Base-by-base conservation (phyloP, 2,329 filamentous ascomycete species). In the Trichoderma polysporum region DNA sequence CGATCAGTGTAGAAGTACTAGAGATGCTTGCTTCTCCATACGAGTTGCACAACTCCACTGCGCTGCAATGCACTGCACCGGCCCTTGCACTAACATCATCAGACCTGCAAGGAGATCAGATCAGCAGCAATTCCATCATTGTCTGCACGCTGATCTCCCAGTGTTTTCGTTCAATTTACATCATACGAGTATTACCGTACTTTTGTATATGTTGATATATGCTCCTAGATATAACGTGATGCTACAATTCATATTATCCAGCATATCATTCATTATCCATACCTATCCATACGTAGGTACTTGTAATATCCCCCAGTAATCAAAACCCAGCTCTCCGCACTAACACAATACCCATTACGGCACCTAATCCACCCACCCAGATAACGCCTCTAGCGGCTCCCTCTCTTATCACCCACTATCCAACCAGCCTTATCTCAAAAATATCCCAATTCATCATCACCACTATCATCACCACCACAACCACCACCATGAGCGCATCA, bases 331-430 rank as follows among this genome's bases (percentile, higher is more conserved):
- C 35, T 45, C 37, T 19, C 19, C 41, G 25, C 57, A 49, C 58
- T 61, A 61, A 49, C 22, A 27, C 8, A 50, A 35, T 22, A 4
- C 41, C 57, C 41, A 61, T 47, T 61, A 50, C 41, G 56, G 53
- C 54, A 58, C 54, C 37, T 41, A 59, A 59, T 37, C 31, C 47
- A 52, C 45, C 41, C 17, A 19, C 19, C 33, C 45, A 50, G 25
- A 25, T 25, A 27, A 25, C 47, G 7, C 25, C 15, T 17, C 39
- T 19, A 41, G 13, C 17, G 7, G n/a, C 15, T 15, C 27, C 22
- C 29, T 35, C 58, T 33, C 58, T 62, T 62, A 62, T 62, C 59
- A 39, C 7, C 29, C 41, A 22, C 39, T 35, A 59, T 47, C 27
- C 39, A 56, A 25, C 10, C 31, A 56, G 25, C 31, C 22, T 37